Base-by-base conservation (phyloP, 768 basidiomycete species). In the Russula brevipes region DNA sequence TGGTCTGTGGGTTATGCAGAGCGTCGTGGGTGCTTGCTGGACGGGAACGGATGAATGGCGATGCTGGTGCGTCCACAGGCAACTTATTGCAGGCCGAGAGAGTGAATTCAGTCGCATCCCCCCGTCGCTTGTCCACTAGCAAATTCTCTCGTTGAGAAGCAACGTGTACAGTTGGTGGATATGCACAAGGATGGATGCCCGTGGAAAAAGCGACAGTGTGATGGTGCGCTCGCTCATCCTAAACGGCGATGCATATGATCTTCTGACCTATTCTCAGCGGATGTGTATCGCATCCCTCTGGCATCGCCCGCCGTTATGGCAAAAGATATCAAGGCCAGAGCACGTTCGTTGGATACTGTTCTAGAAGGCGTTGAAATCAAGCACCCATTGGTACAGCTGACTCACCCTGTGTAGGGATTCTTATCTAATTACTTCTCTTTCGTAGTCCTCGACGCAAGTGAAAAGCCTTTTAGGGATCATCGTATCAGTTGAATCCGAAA, bases 121-220 rank as follows among this genome's bases (percentile, higher is more conserved):
- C 54, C 30, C 54, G n/a, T 62, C 60, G 33, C 45, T 59, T 54
- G 24, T 69, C 14, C 68, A 12, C 24, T 30, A 89, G 91, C 86
- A 45, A 85, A 83, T 70, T 72, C 83, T 14, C 76, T 93, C 64
- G 76, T 91, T 42, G 89, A 90, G 72, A 91, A 87, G 68, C 91
- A 93, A 71, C 81, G 81, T 14, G 64, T 69, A 4, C 82, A 82
- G 47, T 75, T 94, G 5, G 82, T 91, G 1, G 81, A 82, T 4
- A 80, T 81, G 70, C 91, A 94, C 71, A 91, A 91, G 72, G 79
- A 84, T 50, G 88, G 88, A 0, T 94, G 91, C 70, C 91, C 91
- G 3, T 94, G 91, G 91, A 89, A 83, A 72, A 77, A 80, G 54
- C 81, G 83, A 60, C 91, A 93, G 71, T 92, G 91, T 67, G 88